Conservation (phyloP, 768 basidiomycete genomes). For the Mycena amicta region DNA sequence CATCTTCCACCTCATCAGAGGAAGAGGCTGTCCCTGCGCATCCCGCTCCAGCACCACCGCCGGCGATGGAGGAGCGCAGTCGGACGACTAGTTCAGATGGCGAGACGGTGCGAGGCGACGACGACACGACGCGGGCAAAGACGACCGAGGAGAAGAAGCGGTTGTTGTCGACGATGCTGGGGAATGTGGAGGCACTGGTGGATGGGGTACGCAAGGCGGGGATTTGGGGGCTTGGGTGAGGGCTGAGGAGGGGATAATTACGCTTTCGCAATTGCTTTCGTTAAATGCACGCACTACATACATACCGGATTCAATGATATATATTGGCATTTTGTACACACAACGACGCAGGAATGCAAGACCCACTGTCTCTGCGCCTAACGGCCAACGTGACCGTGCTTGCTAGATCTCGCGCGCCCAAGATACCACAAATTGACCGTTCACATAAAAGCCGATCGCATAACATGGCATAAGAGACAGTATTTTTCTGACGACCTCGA, state of each 20-base stretch:
- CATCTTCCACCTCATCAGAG: slow-evolving; percentile 1
- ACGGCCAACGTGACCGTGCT: too few species aligned
- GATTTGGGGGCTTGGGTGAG: slow-evolving; percentile 73
- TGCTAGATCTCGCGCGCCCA: too few species aligned
- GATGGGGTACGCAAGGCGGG: slow-evolving; percentile 86
- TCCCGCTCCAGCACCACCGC: not conserved
- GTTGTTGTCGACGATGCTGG: slow-evolving; percentile 77
- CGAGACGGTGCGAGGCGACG: slow-evolving; percentile 23
- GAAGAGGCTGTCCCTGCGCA: not conserved
- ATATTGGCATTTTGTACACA: too few species aligned
- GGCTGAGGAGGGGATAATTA: not conserved
- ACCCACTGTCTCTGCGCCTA: too few species aligned
- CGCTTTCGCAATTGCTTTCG: not conserved
- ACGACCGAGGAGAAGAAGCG: slow-evolving; percentile 86
- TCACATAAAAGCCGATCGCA: too few species aligned
- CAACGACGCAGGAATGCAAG: too few species aligned
- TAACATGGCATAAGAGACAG: not conserved
- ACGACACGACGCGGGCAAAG: slow-evolving; percentile 31
- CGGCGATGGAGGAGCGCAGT: not conserved
- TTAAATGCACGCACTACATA: too few species aligned
- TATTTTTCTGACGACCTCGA: not conserved
- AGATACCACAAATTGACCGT: too few species aligned
- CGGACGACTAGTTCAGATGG: not conserved
- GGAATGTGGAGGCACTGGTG: slow-evolving; percentile 89
- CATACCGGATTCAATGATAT: too few species aligned